Evolutionary conservation across 1,139 yeast species (phyloP).

Genomic region (Pichia sp.): DNA sequence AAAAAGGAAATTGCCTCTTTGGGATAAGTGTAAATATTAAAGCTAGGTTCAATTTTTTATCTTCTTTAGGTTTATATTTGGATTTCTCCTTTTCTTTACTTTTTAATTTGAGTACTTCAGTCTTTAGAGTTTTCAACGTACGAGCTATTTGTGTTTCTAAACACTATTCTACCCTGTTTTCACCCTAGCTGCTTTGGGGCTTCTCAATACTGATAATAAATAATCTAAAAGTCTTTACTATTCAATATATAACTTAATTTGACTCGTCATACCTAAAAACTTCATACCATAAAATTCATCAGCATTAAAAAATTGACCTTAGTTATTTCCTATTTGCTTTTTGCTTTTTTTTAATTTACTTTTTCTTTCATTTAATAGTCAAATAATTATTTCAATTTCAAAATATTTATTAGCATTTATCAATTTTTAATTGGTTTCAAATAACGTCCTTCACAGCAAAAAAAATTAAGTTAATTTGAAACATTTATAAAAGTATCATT

Average conservation of each 20-base stretch:
- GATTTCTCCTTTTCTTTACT: not conserved
- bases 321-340: not conserved
- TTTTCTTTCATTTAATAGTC: not conserved
- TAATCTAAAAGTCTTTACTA: not conserved
- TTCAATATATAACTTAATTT: not conserved
- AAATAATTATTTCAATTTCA: not conserved
- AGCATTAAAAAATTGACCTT: not conserved
- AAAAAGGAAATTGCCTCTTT: not conserved
- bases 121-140: not conserved
- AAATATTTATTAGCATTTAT: not conserved
- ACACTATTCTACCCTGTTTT: too few species aligned
- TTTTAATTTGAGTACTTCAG: not conserved
- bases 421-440: not conserved
- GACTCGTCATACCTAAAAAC: not conserved
- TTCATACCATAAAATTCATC: not conserved
- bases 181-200: not conserved
- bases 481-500: not conserved
- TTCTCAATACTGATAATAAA: not conserved
- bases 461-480: not conserved
- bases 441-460: not conserved
- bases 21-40: slow-evolving; percentile 2
- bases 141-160: not conserved
- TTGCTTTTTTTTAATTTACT: not conserved
- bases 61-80: not conserved
- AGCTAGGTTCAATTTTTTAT: not conserved